phyloP scores from a whole-genome alignment of 2,329 filamentous ascomycete species.

The Ploettnerulaceae sp. region DNA sequence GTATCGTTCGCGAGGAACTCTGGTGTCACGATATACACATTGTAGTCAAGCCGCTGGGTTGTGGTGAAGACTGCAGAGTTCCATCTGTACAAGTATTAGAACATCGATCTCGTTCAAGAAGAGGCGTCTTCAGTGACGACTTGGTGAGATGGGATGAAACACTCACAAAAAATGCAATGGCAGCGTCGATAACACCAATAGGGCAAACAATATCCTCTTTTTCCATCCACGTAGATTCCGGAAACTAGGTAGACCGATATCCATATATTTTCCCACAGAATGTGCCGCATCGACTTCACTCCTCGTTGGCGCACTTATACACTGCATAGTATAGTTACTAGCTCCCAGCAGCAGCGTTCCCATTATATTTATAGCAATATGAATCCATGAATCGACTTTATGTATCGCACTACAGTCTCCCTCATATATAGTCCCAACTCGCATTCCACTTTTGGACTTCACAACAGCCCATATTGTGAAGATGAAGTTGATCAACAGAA shows the following conservation, averaged over 20 bases:
- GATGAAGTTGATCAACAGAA: conserved; percentile 18
- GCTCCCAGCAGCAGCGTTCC: conserved; percentile 42
- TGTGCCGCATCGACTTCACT: conserved; percentile 46
- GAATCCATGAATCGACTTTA: conserved; percentile 30
- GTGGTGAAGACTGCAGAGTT: conserved; percentile 25
- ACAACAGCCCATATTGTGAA: conserved; percentile 21
- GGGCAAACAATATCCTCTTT: conserved; percentile 17
- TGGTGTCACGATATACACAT: conserved; percentile 21
- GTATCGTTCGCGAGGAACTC: conserved; percentile 11
- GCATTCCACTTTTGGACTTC: conserved; percentile 8
- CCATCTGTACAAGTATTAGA: conserved; percentile 9
- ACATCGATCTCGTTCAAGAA: neutral
- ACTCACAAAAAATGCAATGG: conserved; percentile 29
- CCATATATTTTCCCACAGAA: conserved; percentile 37
- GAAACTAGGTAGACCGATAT: conserved; percentile 41
- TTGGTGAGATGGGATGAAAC: neutral
- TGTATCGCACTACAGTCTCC: conserved; percentile 18
- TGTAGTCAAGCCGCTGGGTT: conserved; percentile 20
- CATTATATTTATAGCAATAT: conserved; percentile 45
- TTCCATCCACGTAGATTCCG: conserved; percentile 35
- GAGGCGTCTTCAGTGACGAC: neutral
- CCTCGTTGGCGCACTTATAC: conserved; percentile 45
- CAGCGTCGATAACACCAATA: conserved; percentile 19
- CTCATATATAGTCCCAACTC: conserved; percentile 17
- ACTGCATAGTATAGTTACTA: conserved; percentile 45